Evolutionary conservation across 106 monocot genomes (phyloP).

Genomic region (Dioscorea zingiberensis): DNA sequence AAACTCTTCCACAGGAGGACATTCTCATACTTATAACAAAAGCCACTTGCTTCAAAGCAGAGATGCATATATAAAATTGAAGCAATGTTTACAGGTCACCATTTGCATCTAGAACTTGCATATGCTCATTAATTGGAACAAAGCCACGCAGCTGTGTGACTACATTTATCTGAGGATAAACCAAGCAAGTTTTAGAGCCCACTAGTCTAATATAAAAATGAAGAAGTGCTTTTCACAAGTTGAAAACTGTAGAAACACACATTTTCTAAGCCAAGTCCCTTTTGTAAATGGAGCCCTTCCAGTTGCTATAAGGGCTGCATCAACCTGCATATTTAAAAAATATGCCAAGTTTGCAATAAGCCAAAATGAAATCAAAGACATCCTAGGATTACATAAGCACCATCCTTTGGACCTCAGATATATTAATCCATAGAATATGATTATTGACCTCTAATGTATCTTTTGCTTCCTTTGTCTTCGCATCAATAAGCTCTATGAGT

Average conservation of each 20-base stretch:
- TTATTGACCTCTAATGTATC: constrained; percentile 64
- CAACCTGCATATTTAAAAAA: constrained; percentile 48
- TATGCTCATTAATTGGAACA: constrained; percentile 88
- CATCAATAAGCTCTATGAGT: constrained; percentile 94
- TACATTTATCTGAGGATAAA: constrained; percentile 72
- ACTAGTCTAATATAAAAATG: too few species aligned
- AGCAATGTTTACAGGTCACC: constrained; percentile 52
- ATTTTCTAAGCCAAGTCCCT: constrained; percentile 97
- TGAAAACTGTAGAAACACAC: constrained; percentile 17
- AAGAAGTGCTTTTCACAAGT: neutral
- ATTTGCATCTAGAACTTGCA: constrained; percentile 80
- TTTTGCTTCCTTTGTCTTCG: constrained; percentile 87
- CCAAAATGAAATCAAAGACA: neutral
- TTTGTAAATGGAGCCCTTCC: constrained; percentile 96
- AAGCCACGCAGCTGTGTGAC: constrained; percentile 94
- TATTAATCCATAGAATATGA: neutral
- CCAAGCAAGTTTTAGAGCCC: neutral
- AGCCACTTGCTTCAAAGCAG: too few species aligned
- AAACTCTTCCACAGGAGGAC: too few species aligned
- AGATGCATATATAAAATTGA: neutral
- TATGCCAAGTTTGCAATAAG: too few species aligned
- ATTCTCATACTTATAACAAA: neutral
- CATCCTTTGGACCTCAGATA: neutral
- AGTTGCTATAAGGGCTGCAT: constrained; percentile 98
- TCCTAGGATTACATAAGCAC: too few species aligned